A percentile compares a stretch with the other conserved stretches of the same genome.
phyloP scores from a whole-genome alignment of 2,329 filamentous ascomycete genomes.

The Botrytis aclada region DNA sequence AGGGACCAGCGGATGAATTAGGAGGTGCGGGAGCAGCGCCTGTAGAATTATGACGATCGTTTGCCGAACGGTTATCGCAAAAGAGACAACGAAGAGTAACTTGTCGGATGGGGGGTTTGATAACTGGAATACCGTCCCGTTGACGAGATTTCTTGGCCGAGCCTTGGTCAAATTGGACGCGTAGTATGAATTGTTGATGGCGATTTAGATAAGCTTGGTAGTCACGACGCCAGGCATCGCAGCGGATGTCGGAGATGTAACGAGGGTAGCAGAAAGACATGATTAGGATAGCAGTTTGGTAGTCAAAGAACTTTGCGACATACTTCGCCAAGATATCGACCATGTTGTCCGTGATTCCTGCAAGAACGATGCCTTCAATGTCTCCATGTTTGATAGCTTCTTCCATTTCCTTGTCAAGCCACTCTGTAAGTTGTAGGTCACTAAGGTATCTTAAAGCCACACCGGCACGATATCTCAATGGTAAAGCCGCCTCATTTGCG shows the following conservation, averaged over 20 bases:
- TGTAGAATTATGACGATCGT: conserved; percentile 36
- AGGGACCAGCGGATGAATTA: conserved; percentile 24
- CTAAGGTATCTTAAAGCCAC: conserved; percentile 67
- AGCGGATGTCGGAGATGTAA: conserved; percentile 75
- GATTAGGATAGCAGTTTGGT: conserved; percentile 75
- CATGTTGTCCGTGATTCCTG: conserved; percentile 68
- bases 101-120: conserved; percentile 64
- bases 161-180: conserved; percentile 75
- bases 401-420: conserved; percentile 64
- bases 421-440: conserved; percentile 60
- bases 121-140: conserved; percentile 58
- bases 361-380: conserved; percentile 73
- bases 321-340: conserved; percentile 76
- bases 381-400: conserved; percentile 64
- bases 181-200: conserved; percentile 70
- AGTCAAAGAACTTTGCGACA: conserved; percentile 70
- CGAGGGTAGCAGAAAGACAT: conserved; percentile 70
- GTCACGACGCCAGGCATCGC: conserved; percentile 67
- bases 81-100: conserved; percentile 74
- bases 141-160: conserved; percentile 66
- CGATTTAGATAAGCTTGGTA: conserved; percentile 71
- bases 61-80: conserved; percentile 61
- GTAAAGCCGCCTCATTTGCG: conserved; percentile 68
- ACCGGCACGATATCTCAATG: conserved; percentile 70
- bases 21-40: conserved; percentile 17